Evolutionary conservation across 176 grass and related monocot genomes (phyloP), one percentile per base, ranked within the genome.

Genomic region (Musa troglodytarum): DNA sequence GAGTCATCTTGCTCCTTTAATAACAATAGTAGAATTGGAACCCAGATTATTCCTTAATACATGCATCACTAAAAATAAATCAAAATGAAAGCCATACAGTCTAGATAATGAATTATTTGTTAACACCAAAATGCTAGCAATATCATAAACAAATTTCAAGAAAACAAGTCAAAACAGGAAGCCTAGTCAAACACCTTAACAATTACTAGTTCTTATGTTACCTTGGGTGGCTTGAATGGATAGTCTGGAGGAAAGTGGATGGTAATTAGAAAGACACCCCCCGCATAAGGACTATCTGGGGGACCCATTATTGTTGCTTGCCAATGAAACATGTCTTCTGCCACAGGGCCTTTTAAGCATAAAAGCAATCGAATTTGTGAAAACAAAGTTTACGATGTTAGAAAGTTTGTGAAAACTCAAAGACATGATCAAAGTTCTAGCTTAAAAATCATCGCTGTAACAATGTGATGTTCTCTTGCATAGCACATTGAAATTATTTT

Each of bases 241-340:
- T 61, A 61, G 15, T 61, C 57, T 19, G 57, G 57, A n/a, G 57
- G 84, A 56, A 84, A 90, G 68, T 90, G 88, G 28, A 84, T 86
- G 14, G 86, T 79, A 53, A 88, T 74, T 19, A 85, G 70, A 78
- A 88, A 88, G 7, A 88, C 65, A 11, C 82, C 82, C 1, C 79
- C 86, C 51, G 82, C 17, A 82, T 82, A 88, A 50, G 86, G 86
- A 50, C 82, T 88, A 58, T 88, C 86, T 52, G 86, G 65, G 50
- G 86, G 86, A 63, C 86, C 82, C 82, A 88, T 82, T 49, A 85
- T 76, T 10, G 82, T 82, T 72, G 86, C 82, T 63, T 85, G 82
- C 82, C 82, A 88, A 26, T 88, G 86, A 77, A 88, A 88, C 86
- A 88, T 88, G 73, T 88, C 86, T 78, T 88, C 82, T 21, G 78